A percentile compares a stretch with the other conserved stretches of the same genome.
Evolutionary conservation across 2,329 filamentous ascomycete genomes (phyloP).

Genomic region (Alternaria sp.): DNA sequence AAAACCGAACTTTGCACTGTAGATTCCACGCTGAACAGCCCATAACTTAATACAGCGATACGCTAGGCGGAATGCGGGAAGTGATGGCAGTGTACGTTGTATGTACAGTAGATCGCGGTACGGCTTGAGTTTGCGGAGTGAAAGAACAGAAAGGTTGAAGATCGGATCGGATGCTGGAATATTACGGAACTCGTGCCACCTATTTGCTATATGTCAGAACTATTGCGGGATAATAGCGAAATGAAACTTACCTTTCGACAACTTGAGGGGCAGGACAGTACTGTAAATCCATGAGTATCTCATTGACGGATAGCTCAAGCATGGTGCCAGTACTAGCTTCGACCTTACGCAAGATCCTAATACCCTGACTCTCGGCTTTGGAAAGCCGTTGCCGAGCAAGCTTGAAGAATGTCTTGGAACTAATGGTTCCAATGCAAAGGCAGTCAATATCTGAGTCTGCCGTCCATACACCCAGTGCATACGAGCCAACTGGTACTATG

Average conservation of each 20-base stretch:
- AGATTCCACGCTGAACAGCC: slow-evolving; percentile 69
- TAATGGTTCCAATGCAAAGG: slow-evolving; percentile 70
- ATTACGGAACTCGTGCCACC: slow-evolving; percentile 51
- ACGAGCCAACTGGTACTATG: slow-evolving; percentile 71
- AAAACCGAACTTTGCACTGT: slow-evolving; percentile 71
- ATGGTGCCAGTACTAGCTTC: slow-evolving; percentile 68
- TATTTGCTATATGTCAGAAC: slow-evolving; percentile 24
- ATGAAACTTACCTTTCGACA: slow-evolving; percentile 56
- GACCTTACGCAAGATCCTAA: slow-evolving; percentile 66
- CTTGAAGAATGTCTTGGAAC: slow-evolving; percentile 68
- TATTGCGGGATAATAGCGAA: not conserved
- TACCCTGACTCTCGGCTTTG: slow-evolving; percentile 54
- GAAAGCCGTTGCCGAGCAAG: slow-evolving; percentile 65
- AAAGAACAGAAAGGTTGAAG: slow-evolving; percentile 65
- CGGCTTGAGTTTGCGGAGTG: slow-evolving; percentile 70
- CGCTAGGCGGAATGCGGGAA: slow-evolving; percentile 65
- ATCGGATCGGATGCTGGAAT: slow-evolving; percentile 62
- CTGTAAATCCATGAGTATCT: slow-evolving; percentile 70
- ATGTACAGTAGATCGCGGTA: slow-evolving; percentile 70
- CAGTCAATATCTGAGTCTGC: slow-evolving; percentile 70
- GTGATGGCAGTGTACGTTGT: slow-evolving; percentile 66
- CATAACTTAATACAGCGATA: slow-evolving; percentile 70
- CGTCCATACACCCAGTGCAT: slow-evolving; percentile 70
- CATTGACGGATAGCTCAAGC: slow-evolving; percentile 69
- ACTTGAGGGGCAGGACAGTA: slow-evolving; percentile 69